Percentiles rank a stretch among this genome's conserved stretches.
Conservation (phyloP, 106 monocot genomes). For the Dioscorea zingiberensis region DNA sequence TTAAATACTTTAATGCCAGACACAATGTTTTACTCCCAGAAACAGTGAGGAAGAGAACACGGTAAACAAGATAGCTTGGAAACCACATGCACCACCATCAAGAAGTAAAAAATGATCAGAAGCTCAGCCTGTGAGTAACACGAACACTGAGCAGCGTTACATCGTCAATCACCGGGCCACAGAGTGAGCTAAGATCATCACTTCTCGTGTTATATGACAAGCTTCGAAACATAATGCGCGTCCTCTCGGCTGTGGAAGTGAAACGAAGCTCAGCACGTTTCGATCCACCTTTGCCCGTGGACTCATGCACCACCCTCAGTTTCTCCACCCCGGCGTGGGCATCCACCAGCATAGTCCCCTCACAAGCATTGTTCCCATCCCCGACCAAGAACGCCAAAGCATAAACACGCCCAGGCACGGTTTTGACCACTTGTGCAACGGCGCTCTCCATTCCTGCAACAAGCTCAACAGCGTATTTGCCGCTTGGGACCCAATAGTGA, state of each 20-base stretch:
- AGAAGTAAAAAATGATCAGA: no score
- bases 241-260: background rate
- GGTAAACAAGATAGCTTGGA: no score
- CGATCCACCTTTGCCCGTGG: conserved; percentile 4
- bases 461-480: conserved; percentile 3
- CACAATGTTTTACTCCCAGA: no score
- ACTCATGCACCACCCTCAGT: background rate
- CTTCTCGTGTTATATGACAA: background rate
- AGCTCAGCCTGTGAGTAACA: no score
- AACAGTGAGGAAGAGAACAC: no score
- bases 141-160: conserved; percentile 7
- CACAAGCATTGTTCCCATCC: background rate
- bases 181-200: conserved; percentile 10
- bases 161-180: conserved; percentile 7
- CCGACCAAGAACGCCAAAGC: background rate
- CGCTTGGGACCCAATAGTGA: conserved; percentile 3
- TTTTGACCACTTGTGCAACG: background rate
- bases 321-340: background rate
- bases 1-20: no score
- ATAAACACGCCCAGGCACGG: conserved; percentile 1
- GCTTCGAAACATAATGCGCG: conserved; percentile 2
- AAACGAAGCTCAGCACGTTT: conserved; percentile 2
- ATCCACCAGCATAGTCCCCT: conserved; percentile 5
- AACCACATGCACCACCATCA: no score
- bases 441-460: conserved; percentile 4